Evolutionary conservation across 371 early-diverging fungal species (phyloP), one percentile per base, ranked within the genome.

Genomic region (Mortierella sp.): DNA sequence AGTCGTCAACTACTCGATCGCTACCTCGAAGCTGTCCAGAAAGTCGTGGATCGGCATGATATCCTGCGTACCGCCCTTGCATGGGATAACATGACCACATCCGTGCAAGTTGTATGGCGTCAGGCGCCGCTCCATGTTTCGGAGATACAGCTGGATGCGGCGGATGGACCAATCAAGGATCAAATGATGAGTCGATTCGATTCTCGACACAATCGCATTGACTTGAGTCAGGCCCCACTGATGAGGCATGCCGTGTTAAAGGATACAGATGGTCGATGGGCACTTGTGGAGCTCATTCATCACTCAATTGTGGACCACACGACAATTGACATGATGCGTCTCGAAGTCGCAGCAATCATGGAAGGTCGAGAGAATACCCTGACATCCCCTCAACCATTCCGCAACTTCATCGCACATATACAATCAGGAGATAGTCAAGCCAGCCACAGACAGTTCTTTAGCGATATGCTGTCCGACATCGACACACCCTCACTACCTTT

Each of bases 251-350:
- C 28, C 0, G 19, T 46, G 14, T 43, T 47, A 0, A 46, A 57
- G 46, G 58, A 28, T 3, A 51, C n/a, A 14, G 57, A 47, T 53
- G 56, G 53, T 13, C 17, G 27, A 1, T 67, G 67, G 60, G 21
- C 56, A 8, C 6, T 39, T 0, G 37, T 50, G 3, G 16, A 52
- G 29, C 37, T 67, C 34, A 21, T 34, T 2, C 67, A 67, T 29
- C 67, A 67, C 28, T 6, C 60, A 10, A 55, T 43, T 25, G 67
- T 46, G n/a, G 67, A 67, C 50, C 48, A 60, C 25, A 40, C 60
- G 2, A 55, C 67, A 8, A 2, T 60, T 2, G 51, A 59, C 0
- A 13, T 54, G 2, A 43, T 67, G 55, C 3, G 29, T 0, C 17
- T 4, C 9, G 59, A 58, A 54, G 59, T 54, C 27, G 4, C 54